Evolutionary conservation across 192 early-diverging fungal species (phyloP), one percentile per base, ranked within the genome.

Genomic region (Rhizophagus prolifer): DNA sequence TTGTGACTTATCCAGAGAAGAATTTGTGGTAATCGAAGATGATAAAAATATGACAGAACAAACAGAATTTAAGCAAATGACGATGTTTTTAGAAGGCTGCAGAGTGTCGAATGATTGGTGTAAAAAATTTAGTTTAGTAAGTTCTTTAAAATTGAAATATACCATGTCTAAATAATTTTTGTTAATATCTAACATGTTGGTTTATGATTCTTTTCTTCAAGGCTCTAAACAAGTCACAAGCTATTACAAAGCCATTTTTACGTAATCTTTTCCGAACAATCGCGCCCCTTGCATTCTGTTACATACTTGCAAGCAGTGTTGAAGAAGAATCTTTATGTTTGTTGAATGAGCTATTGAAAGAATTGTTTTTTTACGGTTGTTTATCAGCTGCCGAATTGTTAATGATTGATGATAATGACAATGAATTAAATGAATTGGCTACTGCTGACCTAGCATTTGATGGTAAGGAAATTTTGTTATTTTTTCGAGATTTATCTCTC

Each of bases 1-100:
- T 70, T 70, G 68, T 70, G 44, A 47, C 13, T 47, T 70, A 30
- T 46, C 68, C 5, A 44, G 28, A 14, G 10, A 70, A 26, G 68
- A 70, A 50, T 70, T 47, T 26, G 14, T 44, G 12, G 7, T 28
- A 28, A 47, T 26, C 16, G 41, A 44, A 3, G 25, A 28, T 25
- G 12, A 70, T 26, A 25, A 21, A 25, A 47, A 6, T 44, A 36
- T 68, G 41, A 23, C n/a, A 68, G 36, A 21, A 6, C 41, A 44
- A 28, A n/a, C 61, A 63, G 26, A 34, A 21, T 26, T 50, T n/a
- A 70, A 70, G 1, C 68, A 50, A 16, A 6, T 30, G 12, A 47
- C 28, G 21, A 4, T n/a, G 25, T 70, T 70, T 47, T 70, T 70
- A 30, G 68, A 70, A 16, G 68, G n/a, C 19, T 70, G 68, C 26